Conservation (phyloP, 352 stramenopile genomes). For the Phytopythium vexans region DNA sequence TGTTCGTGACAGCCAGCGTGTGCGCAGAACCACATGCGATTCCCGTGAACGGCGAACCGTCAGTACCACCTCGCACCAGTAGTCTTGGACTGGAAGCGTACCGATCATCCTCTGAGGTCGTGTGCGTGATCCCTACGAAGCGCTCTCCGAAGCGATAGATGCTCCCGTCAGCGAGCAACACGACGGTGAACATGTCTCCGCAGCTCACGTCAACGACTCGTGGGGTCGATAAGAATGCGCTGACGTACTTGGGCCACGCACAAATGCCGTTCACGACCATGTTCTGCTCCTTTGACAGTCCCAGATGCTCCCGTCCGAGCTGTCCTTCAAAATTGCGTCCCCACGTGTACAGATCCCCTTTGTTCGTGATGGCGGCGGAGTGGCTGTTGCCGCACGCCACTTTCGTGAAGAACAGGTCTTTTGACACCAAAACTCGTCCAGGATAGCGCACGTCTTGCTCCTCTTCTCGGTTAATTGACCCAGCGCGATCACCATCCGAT, state of each 20-base stretch:
- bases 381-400: conserved; percentile 75
- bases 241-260: conserved; percentile 75
- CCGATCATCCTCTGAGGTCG: neutral
- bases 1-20: conserved; percentile 52
- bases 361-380: conserved; percentile 66
- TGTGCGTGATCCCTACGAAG: conserved; percentile 17
- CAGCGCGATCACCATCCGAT: conserved; percentile 5
- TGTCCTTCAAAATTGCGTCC: conserved; percentile 86
- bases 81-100: neutral
- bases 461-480: conserved; percentile 2
- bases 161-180: conserved; percentile 54
- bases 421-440: conserved; percentile 31
- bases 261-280: conserved; percentile 49
- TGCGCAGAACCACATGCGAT: conserved; percentile 72
- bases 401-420: conserved; percentile 48
- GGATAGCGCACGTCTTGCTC: conserved; percentile 16
- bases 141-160: conserved; percentile 81
- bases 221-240: conserved; percentile 41
- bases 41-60: conserved; percentile 37
- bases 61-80: conserved; percentile 22
- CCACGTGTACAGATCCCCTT: conserved; percentile 88
- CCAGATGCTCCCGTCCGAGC: conserved; percentile 53
- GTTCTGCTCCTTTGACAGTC: conserved; percentile 29
- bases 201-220: conserved; percentile 52
- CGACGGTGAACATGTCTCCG: conserved; percentile 75